Base-by-base conservation (phyloP, 345 rosid genomes). In the Rhodomyrtus tomentosa region DNA sequence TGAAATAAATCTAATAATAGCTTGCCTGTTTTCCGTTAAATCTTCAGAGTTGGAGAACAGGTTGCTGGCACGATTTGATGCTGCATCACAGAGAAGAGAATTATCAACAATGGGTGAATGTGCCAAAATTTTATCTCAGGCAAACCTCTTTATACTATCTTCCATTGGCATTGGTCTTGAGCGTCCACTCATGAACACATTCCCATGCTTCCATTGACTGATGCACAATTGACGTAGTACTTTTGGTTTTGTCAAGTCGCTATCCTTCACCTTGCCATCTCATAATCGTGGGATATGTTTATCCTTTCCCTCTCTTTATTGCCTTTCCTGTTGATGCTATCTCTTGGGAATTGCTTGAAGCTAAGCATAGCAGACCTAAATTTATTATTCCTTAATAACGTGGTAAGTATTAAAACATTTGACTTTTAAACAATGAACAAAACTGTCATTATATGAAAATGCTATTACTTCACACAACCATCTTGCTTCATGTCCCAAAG, bases 101-200 rank as follows among this genome's bases (percentile, higher is more conserved):
- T 85, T 97, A 89, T 94, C 99, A 55, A 91, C 99, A 82, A 97
- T 95, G 99, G 93, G 99, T 88, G 98, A 97, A 86, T 97, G 99
- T 89, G 99, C 99, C 81, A 97, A 97, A 92, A 95, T 97, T 88
- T 91, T 97, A 89, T 97, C 99, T 84, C 99, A 95, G 98, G 99
- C 94, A 87, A 81, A 83, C 82, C 9, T 51, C 42, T 87, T 83
- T 80, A 24, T 80, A 24, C 22, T 53, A 27, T 48, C 40, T 36
- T 68, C 45, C 13, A 9, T 68, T 68, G 76, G 45, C 45, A 16
- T 68, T 32, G 25, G 58, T 36, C 20, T 52, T 15, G 51, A 84
- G 20, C 11, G 3, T 49, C 40, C 20, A 55, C 29, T 82, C 72
- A 16, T 82, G 52, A 55, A 82, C 32, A 53, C 84, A 45, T 50